Conservation (phyloP, 768 basidiomycete genomes). For the Auriscalpium vulgare region DNA sequence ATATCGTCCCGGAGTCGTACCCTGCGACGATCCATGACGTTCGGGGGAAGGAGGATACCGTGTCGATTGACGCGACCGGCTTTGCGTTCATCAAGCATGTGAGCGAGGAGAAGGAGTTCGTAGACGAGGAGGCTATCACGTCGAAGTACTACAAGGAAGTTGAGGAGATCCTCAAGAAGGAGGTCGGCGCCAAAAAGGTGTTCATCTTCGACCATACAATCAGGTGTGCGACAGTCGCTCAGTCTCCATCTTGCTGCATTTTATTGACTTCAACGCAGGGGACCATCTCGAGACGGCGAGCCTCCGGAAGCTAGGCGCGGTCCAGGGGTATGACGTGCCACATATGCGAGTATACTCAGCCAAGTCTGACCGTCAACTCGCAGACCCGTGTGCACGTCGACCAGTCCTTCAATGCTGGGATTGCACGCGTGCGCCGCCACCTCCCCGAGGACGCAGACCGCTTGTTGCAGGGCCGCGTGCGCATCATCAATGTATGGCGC, state of each 20-base stretch:
- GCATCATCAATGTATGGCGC: slow-evolving; percentile 42
- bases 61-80: slow-evolving; percentile 33
- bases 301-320: slow-evolving; percentile 18
- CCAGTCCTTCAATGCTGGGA: slow-evolving; percentile 31
- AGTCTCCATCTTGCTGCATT: background rate
- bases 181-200: slow-evolving; percentile 30
- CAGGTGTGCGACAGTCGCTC: slow-evolving; percentile 18
- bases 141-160: slow-evolving; percentile 34
- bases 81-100: slow-evolving; percentile 31
- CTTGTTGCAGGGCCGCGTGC: slow-evolving; percentile 31
- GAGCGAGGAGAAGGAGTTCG: slow-evolving; percentile 31
- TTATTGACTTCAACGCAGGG: background rate
- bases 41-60: slow-evolving; percentile 23
- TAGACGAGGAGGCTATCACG: slow-evolving; percentile 31
- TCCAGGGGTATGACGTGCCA: slow-evolving; percentile 24
- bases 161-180: slow-evolving; percentile 32
- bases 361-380: background rate
- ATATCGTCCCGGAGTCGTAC: slow-evolving; percentile 22
- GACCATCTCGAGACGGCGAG: background rate
- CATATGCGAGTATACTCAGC: background rate
- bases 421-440: slow-evolving; percentile 31
- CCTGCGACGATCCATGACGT: slow-evolving; percentile 23
- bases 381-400: slow-evolving; percentile 38
- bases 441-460: slow-evolving; percentile 34
- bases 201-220: slow-evolving; percentile 40